Base-by-base conservation (phyloP, 2,329 filamentous ascomycete genomes). In the Aspergillus udagawae region DNA sequence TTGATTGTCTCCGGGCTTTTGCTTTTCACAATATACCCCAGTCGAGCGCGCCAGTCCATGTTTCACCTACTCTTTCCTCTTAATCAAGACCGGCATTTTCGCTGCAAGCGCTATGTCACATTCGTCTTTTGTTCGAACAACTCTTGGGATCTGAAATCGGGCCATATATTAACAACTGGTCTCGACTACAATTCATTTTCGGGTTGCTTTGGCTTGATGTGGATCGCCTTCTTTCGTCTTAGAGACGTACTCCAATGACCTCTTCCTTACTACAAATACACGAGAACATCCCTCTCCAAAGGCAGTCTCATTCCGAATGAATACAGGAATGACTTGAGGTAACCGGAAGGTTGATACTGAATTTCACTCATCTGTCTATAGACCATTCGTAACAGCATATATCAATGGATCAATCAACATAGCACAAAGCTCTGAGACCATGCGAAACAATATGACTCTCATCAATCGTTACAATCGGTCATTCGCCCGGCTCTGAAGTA, bases 341-440 rank as follows among this genome's bases (percentile, higher is more conserved):
- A 51, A 32, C 47, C 53, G 27, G 47, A 54, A 47, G 51, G 45
- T 58, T 50, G 35, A 60, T 62, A 66, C 69, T 23, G 44, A 14
- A 47, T 66, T 70, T 68, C 67, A 69, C 66, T 72, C 69, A 68
- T 71, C 68, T 47, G 3, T 73, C 70, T 72, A 73, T 72, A 71
- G 67, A 68, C 68, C 68, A 73, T 72, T 73, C 71, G 66, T 73
- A 73, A 73, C 70, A 70, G 66, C 71, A 73, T 73, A 67, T 65
- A 69, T 68, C 69, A 67, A 65, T 64, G 60, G 63, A 60, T 66
- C 63, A 57, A 61, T 60, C 59, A 48, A 63, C 54, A 64, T 63
- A 52, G 59, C 60, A 51, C 51, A 59, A 57, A 56, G 44, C 44
- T 47, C 44, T 23, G 23, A 25, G 44, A 20, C 42, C 42, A 12